Conservation (phyloP, 371 early-diverging fungal species). For the Coemansia sp. region DNA sequence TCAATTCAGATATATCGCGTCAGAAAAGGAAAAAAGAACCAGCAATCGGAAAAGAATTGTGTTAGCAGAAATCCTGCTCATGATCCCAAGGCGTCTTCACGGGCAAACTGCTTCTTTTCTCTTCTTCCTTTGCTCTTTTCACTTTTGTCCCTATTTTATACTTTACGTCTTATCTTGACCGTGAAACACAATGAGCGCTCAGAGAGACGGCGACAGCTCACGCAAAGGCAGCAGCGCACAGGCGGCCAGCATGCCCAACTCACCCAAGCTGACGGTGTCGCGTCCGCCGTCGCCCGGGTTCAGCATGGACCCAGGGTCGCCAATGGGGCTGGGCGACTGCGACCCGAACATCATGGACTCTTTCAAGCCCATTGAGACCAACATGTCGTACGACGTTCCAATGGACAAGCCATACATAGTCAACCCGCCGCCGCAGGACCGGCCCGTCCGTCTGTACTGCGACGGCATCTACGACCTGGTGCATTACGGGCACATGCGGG, state of each 20-base stretch:
- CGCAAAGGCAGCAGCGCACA: constrained; percentile 13
- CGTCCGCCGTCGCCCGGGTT: constrained; percentile 35
- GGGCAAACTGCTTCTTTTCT: background rate
- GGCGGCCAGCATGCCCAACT: constrained; percentile 27
- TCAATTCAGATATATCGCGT: background rate
- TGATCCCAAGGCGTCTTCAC: too few relatives aligned
- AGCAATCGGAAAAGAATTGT: background rate
- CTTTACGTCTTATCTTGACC: background rate
- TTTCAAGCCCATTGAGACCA: constrained; percentile 41
- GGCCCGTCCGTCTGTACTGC: constrained; percentile 83
- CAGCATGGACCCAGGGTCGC: constrained; percentile 42
- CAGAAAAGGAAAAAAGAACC: background rate
- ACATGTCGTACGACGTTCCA: constrained; percentile 34
- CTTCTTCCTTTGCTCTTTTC: background rate
- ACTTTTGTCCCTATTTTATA: background rate
- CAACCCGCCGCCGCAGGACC: constrained; percentile 64
- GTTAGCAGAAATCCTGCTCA: too few relatives aligned
- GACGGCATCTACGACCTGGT: constrained; percentile 95
- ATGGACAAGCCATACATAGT: constrained; percentile 44
- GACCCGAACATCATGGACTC: constrained; percentile 36
- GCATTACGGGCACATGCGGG: constrained; percentile 93
- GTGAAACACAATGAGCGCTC: constrained; percentile 1
- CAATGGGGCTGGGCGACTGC: constrained; percentile 49
- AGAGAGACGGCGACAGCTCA: constrained; percentile 8
- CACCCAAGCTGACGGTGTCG: constrained; percentile 29